phyloP scores from a whole-genome alignment of 805 yeast species.

The Diddensiella transvaalensis region DNA sequence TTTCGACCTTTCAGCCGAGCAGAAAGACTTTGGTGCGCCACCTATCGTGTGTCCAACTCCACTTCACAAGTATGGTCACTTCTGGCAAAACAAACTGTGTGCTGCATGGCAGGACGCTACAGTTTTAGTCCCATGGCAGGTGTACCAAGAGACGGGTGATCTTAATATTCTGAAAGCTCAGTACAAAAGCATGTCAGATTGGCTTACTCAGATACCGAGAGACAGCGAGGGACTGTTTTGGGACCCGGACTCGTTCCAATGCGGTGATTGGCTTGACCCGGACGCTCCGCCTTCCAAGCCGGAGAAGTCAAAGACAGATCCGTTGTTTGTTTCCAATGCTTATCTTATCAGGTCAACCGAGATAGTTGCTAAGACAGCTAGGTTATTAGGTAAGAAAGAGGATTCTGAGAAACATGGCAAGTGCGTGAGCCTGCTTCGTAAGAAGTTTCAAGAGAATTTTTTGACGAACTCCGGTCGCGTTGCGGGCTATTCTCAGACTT shows the following conservation, averaged over 20 bases:
- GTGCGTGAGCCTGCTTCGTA: conserved; percentile 17
- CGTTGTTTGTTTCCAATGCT: conserved; percentile 28
- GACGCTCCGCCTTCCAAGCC: conserved; percentile 31
- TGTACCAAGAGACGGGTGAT: conserved; percentile 40
- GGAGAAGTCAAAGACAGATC: conserved; percentile 25
- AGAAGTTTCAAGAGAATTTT: conserved; percentile 23
- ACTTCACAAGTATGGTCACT: conserved; percentile 20
- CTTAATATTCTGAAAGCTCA: conserved; percentile 3
- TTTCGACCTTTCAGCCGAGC: conserved; percentile 25
- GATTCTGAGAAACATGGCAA: conserved; percentile 15
- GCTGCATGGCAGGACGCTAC: conserved; percentile 25
- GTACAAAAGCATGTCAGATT: conserved; percentile 13
- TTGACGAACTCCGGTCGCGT: conserved; percentile 21
- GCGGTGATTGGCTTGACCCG: conserved; percentile 35
- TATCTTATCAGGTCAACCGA: conserved; percentile 21
- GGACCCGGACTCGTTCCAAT: conserved; percentile 21
- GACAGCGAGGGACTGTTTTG: conserved; percentile 10
- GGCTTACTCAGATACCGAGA: conserved; percentile 13
- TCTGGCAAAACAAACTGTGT: conserved; percentile 19
- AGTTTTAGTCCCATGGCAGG: conserved; percentile 31
- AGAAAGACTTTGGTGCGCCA: conserved; percentile 22
- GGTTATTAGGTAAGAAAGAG: conserved; percentile 12
- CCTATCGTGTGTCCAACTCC: conserved; percentile 21
- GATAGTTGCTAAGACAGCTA: conserved; percentile 17
- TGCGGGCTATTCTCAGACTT: conserved; percentile 28